phyloP scores from a whole-genome alignment of 306 rosid species.

The Quercus parvula region DNA sequence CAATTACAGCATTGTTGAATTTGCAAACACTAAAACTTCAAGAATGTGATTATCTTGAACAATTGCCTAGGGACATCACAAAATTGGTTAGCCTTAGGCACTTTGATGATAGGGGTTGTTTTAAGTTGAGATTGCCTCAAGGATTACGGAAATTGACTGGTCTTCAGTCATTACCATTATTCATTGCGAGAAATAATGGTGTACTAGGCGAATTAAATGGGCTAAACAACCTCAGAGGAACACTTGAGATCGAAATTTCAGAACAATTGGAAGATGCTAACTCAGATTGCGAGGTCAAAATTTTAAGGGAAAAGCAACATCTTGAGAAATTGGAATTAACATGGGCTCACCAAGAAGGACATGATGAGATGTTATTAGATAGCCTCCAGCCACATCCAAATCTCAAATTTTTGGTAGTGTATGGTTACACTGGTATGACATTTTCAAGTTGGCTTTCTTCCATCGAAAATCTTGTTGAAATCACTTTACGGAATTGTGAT shows the following conservation, averaged over 20 bases:
- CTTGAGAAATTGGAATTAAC: conserved; percentile 13
- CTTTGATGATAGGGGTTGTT: too few relatives aligned
- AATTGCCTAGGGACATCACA: conserved; percentile 15
- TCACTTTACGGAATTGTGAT: rapidly evolving
- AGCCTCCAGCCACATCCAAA: conserved; percentile 26
- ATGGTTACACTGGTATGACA: background rate
- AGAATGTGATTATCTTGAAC: background rate
- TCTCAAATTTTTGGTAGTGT: conserved; percentile 7
- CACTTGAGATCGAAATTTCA: background rate
- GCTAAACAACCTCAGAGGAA: conserved; percentile 21
- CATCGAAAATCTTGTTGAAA: background rate
- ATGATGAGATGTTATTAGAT: conserved; percentile 20
- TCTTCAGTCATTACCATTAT: too few relatives aligned
- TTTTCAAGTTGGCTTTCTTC: conserved; percentile 9
- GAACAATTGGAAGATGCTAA: background rate
- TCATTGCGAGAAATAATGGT: too few relatives aligned
- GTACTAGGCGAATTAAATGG: conserved; percentile 10
- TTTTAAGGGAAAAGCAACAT: conserved; percentile 7
- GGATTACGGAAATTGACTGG: too few relatives aligned
- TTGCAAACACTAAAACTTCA: conserved; percentile 26
- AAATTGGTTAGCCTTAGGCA: too few relatives aligned
- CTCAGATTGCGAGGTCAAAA: background rate
- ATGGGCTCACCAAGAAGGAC: background rate
- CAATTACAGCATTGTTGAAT: conserved; percentile 9
- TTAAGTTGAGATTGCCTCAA: too few relatives aligned